Conservation (phyloP, 345 rosid species). For the Hevea brasiliensis region DNA sequence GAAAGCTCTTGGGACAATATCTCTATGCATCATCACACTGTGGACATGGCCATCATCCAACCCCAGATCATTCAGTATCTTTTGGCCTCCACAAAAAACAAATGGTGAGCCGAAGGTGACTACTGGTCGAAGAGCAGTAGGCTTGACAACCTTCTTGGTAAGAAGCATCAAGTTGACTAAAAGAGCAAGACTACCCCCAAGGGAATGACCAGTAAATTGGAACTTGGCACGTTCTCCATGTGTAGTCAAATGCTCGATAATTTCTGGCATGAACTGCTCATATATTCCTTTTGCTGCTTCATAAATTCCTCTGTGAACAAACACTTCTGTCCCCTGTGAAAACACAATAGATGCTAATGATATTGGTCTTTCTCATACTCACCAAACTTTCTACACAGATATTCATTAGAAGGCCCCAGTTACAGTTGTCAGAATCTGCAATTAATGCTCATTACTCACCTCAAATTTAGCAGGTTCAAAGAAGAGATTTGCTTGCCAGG, state of each 20-base stretch:
- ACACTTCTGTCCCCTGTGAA: constrained; percentile 64
- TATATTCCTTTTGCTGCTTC: constrained; percentile 94
- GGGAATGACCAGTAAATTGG: constrained; percentile 90
- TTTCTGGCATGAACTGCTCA: constrained; percentile 73
- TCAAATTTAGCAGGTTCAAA: constrained; percentile 87
- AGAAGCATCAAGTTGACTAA: constrained; percentile 73
- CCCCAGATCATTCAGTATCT: constrained; percentile 59
- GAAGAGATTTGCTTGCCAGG: constrained; percentile 92
- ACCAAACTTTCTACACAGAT: neutral
- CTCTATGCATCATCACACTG: constrained; percentile 85
- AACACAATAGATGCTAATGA: neutral
- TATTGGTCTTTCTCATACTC: neutral
- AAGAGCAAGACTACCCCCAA: constrained; percentile 88
- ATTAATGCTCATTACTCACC: constrained; percentile 50
- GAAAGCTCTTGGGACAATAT: constrained; percentile 94
- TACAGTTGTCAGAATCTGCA: neutral
- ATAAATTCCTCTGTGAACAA: constrained; percentile 92
- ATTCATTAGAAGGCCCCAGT: neutral
- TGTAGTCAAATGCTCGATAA: constrained; percentile 55
- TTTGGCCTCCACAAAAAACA: constrained; percentile 82
- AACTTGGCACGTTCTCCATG: constrained; percentile 72
- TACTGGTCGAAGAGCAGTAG: constrained; percentile 56
- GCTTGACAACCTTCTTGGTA: constrained; percentile 51
- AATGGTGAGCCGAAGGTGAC: constrained; percentile 90
- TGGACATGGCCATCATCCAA: constrained; percentile 71